phyloP scores from a whole-genome alignment of 192 early-diverging fungal genomes.

The Spizellomyces sp. region DNA sequence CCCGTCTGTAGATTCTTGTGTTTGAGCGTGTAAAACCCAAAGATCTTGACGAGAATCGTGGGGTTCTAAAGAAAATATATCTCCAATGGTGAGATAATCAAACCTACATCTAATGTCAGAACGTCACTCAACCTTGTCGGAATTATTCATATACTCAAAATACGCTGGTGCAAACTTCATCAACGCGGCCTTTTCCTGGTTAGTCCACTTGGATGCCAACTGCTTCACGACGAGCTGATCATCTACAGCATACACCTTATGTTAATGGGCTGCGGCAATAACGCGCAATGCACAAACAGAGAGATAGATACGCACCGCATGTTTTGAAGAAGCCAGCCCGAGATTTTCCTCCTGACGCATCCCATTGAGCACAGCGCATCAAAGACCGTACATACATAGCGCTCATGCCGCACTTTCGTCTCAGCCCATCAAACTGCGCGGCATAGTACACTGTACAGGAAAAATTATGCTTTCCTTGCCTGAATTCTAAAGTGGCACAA shows the following conservation, averaged over 20 bases:
- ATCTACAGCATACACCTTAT: constrained; percentile 38
- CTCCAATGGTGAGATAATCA: too few relatives aligned
- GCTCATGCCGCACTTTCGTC: constrained; percentile 43
- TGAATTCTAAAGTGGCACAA: constrained; percentile 8
- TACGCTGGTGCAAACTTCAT: constrained; percentile 54
- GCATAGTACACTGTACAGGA: constrained; percentile 51
- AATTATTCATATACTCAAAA: constrained; percentile 46
- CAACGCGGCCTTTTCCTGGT: constrained; percentile 48
- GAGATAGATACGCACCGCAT: constrained; percentile 49
- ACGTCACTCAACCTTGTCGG: constrained; percentile 29
- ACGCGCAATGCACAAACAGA: background rate
- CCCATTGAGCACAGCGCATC: constrained; percentile 44
- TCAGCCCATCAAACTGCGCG: constrained; percentile 47
- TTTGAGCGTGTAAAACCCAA: constrained; percentile 55
- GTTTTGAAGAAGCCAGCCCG: constrained; percentile 65
- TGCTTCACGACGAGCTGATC: constrained; percentile 54
- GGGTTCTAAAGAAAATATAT: constrained; percentile 34
- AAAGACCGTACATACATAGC: constrained; percentile 42
- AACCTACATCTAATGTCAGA: too few relatives aligned
- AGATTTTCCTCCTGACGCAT: constrained; percentile 50
- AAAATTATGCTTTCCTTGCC: constrained; percentile 25
- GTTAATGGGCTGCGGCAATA: background rate
- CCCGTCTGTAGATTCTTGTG: constrained; percentile 41
- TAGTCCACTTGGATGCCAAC: constrained; percentile 59
- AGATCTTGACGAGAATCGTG: constrained; percentile 48